These are phyloP conservation scores for Macadamia tetraphylla DNA, from an alignment of 164 flowering plant genomes.

Conservation along the genomic window DNA sequence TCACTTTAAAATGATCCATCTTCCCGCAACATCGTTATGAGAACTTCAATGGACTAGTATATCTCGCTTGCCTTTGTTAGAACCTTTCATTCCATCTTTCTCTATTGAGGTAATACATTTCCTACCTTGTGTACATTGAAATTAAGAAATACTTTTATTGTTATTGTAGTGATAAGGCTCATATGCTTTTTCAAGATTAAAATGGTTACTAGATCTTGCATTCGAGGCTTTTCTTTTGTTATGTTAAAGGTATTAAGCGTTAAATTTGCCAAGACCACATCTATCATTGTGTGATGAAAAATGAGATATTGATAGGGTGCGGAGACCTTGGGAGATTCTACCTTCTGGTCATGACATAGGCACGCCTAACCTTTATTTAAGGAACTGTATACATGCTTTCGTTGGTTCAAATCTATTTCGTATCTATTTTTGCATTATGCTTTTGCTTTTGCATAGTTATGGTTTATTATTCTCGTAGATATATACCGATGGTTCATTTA, in stretches of 20 bases:
- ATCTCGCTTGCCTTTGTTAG: constrained; percentile 82
- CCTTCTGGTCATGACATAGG: constrained; percentile 81
- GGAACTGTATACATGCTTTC: constrained; percentile 48
- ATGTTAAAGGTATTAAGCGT: constrained; percentile 68
- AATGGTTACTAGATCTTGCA: neutral
- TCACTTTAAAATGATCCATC: constrained; percentile 70
- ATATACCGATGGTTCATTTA: neutral
- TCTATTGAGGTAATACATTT: constrained; percentile 54
- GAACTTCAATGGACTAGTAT: constrained; percentile 77
- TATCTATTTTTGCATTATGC: neutral
- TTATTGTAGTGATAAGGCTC: neutral
- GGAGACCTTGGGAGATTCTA: constrained; percentile 74
- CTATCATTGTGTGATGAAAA: constrained; percentile 60
- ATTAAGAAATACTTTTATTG: neutral
- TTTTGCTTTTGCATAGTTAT: neutral
- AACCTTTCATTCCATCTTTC: constrained; percentile 97
- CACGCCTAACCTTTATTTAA: constrained; percentile 74
- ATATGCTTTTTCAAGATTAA: neutral
- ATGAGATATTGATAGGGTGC: constrained; percentile 53
- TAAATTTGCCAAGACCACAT: constrained; percentile 49
- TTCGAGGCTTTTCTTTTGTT: constrained; percentile 2
- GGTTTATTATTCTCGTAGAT: neutral
- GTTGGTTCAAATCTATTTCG: neutral
- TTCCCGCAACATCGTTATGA: constrained; percentile 74
- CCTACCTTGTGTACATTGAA: neutral